A percentile compares a stretch with the other conserved stretches of the same genome.
Evolutionary conservation across 371 early-diverging fungal genomes (phyloP).

Genomic region (Dinochytrium kinnereticum): DNA sequence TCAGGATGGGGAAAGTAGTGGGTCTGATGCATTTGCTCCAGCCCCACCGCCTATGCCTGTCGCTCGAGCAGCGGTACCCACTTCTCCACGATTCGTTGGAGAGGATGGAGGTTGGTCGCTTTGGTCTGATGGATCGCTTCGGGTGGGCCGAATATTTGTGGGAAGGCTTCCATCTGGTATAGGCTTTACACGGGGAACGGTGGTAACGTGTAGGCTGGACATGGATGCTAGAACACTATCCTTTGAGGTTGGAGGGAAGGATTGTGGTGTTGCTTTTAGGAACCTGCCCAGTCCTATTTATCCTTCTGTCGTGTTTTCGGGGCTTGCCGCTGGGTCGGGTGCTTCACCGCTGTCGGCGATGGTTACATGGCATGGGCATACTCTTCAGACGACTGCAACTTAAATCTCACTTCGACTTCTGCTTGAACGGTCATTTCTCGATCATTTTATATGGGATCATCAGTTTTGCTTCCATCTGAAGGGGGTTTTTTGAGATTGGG

Average conservation of each 20-base stretch:
- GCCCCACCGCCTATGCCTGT: too few relatives aligned
- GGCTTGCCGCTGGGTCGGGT: background rate
- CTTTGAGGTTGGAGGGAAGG: slow-evolving; percentile 28
- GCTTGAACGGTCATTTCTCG: background rate
- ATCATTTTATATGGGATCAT: too few relatives aligned
- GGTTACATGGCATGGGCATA: background rate
- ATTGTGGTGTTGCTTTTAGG: slow-evolving; percentile 35
- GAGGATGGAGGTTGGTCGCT: slow-evolving; percentile 39
- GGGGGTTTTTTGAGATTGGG: too few relatives aligned
- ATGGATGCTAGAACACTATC: slow-evolving; percentile 26
- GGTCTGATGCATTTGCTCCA: background rate
- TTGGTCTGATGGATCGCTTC: slow-evolving; percentile 28
- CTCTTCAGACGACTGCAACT: background rate
- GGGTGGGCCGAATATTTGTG: slow-evolving; percentile 34
- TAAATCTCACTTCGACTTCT: background rate
- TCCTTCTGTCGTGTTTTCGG: background rate
- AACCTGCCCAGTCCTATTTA: slow-evolving; percentile 19
- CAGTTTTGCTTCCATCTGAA: background rate
- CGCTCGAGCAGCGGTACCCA: too few relatives aligned
- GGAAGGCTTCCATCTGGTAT: slow-evolving; percentile 28
- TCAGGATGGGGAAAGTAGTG: background rate
- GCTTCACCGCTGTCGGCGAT: too few relatives aligned
- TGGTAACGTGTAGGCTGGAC: slow-evolving; percentile 27
- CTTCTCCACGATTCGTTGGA: slow-evolving; percentile 25
- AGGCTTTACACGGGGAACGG: slow-evolving; percentile 25